These are phyloP conservation scores for Candida neerlandica DNA, from an alignment of 1,139 yeast species.

Conservation along the genomic window DNA sequence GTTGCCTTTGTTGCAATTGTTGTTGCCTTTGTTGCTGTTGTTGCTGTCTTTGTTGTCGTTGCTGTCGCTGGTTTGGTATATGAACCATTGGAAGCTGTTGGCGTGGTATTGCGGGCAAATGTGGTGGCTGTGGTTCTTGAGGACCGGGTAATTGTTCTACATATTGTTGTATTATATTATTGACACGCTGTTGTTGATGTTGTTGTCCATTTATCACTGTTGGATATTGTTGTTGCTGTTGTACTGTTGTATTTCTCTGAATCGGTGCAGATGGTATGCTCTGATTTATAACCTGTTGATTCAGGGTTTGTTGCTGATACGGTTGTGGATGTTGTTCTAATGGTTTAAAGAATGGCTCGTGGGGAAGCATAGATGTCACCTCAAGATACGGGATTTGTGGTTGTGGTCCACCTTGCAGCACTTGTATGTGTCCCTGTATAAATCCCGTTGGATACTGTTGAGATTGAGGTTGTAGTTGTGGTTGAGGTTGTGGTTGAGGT, in stretches of 20 bases:
- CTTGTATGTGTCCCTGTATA: neutral
- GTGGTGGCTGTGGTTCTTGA: neutral
- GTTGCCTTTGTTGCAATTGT: neutral
- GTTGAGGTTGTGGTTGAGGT: neutral
- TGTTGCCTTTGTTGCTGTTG: neutral
- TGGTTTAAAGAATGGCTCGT: too few species aligned
- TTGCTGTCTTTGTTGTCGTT: neutral
- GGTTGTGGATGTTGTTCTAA: too few species aligned
- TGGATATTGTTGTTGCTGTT: too few species aligned
- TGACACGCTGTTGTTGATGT: neutral
- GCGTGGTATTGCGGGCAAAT: neutral
- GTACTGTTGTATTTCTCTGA: too few species aligned
- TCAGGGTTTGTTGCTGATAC: too few species aligned
- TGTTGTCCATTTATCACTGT: neutral
- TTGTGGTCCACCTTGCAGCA: neutral
- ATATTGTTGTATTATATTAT: too few species aligned
- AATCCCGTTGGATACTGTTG: neutral
- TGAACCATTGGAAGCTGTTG: neutral
- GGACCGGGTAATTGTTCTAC: neutral
- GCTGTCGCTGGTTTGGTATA: too few species aligned
- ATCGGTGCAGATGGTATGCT: too few species aligned
- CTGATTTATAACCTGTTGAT: too few species aligned
- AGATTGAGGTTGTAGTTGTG: neutral
- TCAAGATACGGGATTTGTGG: neutral
- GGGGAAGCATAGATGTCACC: too few species aligned